These are phyloP conservation scores for Epichloe aotearoae DNA, from an alignment of 2,329 filamentous ascomycete species.

Conservation along the genomic window DNA sequence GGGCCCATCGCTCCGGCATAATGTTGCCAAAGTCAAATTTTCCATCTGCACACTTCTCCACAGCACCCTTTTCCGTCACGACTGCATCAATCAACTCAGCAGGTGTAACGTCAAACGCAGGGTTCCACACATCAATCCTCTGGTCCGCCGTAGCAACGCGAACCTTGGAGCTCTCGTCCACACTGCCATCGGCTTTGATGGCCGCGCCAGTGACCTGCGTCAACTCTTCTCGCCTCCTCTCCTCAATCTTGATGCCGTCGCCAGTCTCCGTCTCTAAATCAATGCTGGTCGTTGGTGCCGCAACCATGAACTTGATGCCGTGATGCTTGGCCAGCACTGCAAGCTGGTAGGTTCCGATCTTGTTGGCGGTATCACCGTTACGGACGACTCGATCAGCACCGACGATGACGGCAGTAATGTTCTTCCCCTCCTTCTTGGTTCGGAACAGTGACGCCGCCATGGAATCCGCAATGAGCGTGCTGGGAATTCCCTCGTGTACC, in stretches of 20 bases:
- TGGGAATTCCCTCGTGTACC: constrained; percentile 83
- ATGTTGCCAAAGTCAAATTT: constrained; percentile 50
- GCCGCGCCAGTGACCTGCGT: constrained; percentile 72
- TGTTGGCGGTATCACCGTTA: constrained; percentile 97
- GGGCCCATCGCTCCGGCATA: constrained; percentile 42
- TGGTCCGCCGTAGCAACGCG: constrained; percentile 68
- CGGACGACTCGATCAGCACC: constrained; percentile 90
- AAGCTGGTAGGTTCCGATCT: constrained; percentile 89
- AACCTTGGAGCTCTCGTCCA: constrained; percentile 50
- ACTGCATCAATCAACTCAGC: constrained; percentile 81
- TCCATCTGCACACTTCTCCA: constrained; percentile 62
- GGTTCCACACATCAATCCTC: constrained; percentile 85
- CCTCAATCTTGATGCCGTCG: constrained; percentile 75
- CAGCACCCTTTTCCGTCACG: constrained; percentile 81
- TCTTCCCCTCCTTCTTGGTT: constrained; percentile 45
- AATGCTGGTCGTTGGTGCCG: constrained; percentile 87
- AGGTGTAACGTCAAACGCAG: constrained; percentile 91
- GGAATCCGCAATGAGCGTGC: constrained; percentile 86
- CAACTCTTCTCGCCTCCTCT: constrained; percentile 69
- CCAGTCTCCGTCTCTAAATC: constrained; percentile 72
- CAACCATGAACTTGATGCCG: constrained; percentile 86
- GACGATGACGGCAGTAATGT: constrained; percentile 79
- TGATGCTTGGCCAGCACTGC: constrained; percentile 84
- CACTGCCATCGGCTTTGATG: constrained; percentile 45
- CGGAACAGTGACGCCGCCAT: constrained; percentile 84